Evolutionary conservation across 2,329 filamentous ascomycete genomes (phyloP).

Genomic region (Xylaria digitata): DNA sequence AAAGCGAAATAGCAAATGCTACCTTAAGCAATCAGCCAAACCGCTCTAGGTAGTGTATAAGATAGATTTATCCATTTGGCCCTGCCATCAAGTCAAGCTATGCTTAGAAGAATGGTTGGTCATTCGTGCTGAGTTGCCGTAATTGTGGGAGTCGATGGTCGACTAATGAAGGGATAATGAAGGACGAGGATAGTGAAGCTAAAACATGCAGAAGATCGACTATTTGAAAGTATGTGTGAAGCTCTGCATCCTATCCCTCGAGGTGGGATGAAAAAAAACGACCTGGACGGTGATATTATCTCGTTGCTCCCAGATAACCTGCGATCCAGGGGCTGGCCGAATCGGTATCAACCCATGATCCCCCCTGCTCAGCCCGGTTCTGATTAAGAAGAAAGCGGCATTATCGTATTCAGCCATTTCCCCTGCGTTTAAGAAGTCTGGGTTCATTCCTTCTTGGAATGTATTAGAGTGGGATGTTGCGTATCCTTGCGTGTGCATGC

Average conservation of each 20-base stretch:
- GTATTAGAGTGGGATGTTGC: background rate
- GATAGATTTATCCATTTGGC: background rate
- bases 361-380: constrained; percentile 12
- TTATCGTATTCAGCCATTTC: constrained; percentile 1
- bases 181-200: too few species aligned
- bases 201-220: too few species aligned
- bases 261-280: background rate
- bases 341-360: background rate
- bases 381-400: constrained; percentile 1
- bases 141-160: too few species aligned
- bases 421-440: background rate
- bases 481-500: background rate
- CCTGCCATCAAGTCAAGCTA: background rate
- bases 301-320: background rate
- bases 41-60: too few species aligned
- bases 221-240: too few species aligned
- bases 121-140: background rate
- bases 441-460: background rate
- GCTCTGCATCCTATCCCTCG: too few species aligned
- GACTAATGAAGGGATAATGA: too few species aligned
- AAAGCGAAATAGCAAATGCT: background rate
- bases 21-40: background rate
- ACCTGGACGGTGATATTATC: constrained; percentile 17
- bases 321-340: background rate
- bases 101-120: background rate